Base-by-base conservation (phyloP, 2,329 filamentous ascomycete genomes). In the Hymenoscyphus fraxineus region DNA sequence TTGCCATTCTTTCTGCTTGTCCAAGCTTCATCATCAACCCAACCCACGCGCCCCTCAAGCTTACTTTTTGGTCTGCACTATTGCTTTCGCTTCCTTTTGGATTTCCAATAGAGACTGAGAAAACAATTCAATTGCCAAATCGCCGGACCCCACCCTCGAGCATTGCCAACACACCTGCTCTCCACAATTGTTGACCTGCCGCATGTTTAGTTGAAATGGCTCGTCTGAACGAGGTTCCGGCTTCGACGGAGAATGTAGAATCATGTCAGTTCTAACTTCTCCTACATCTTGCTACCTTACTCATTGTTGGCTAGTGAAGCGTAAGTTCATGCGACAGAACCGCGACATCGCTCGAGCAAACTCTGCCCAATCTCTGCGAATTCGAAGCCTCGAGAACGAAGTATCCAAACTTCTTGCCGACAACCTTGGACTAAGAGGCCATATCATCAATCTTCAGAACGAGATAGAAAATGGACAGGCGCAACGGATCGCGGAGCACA, bases 281-380 rank as follows among this genome's bases (percentile, higher is more conserved):
- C n/a, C n/a, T 19, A 10, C 31, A 51, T 15, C 40, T 47, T 15
- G n/a, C 22, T 9, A 22, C 31, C n/a, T 39, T 27, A 58, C 62
- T 68, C n/a, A 68, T 35, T 54, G 58, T 40, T 27, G 55, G 63
- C 60, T 71, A 93, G 90, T 94, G 65, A 90, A 91, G 75, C 85
- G 89, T 73, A 88, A 89, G 75, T 92, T 93, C 74, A 81, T 93
- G 72, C 85, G 91, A 62, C 92, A 95, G 76, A 96, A 96, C 75
- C 85, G 90, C 77, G 91, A 95, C 73, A 89, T 95, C 68, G 91
- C 91, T 67, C 87, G 88, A 75, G 86, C 84, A 72, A 95, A 96
- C 78, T 92, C 91, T 31, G 83, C 85, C 60, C 90, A 93, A 76
- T 90, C 89, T 39, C 81, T 92, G 39, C 88, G 89, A 69, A 93